A percentile compares a stretch with the other conserved stretches of the same genome.
Evolutionary conservation across 257 asterid genomes (phyloP).

Genomic region (Linaria vulgaris): DNA sequence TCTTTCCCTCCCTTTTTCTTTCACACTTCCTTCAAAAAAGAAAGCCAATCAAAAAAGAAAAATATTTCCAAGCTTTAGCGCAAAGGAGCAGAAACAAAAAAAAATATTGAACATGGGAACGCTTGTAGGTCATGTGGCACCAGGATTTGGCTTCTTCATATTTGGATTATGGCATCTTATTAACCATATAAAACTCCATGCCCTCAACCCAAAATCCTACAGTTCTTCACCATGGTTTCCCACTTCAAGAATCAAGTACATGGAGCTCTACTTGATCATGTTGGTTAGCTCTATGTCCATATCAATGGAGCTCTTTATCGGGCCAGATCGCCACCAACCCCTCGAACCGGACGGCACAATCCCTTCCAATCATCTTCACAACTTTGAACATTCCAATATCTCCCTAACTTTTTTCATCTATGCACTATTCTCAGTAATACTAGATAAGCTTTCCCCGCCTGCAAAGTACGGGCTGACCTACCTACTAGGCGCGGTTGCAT

Average conservation of each 20-base stretch:
- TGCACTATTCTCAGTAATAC: constrained; percentile 58
- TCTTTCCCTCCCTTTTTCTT: neutral
- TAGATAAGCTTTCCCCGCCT: constrained; percentile 54
- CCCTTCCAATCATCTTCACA: constrained; percentile 80
- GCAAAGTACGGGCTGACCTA: constrained; percentile 48
- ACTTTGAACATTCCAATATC: constrained; percentile 80
- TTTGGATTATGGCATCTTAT: constrained; percentile 85
- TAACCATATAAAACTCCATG: constrained; percentile 67
- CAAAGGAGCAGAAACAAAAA: too few relatives aligned
- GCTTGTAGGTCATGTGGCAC: constrained; percentile 79
- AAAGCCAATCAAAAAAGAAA: neutral
- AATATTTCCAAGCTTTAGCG: neutral
- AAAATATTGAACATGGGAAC: constrained; percentile 54
- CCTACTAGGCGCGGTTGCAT: constrained; percentile 58
- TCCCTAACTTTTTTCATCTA: constrained; percentile 62
- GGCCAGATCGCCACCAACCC: constrained; percentile 76
- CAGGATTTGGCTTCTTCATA: constrained; percentile 74
- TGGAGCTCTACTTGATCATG: constrained; percentile 76
- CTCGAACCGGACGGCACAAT: constrained; percentile 78
- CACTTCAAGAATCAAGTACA: constrained; percentile 54
- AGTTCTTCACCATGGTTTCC: constrained; percentile 76
- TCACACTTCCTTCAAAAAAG: neutral
- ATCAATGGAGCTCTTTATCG: constrained; percentile 84
- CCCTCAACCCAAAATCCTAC: constrained; percentile 57
- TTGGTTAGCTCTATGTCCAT: constrained; percentile 48